Evolutionary conservation across 108 stramenopile species (phyloP).

Genomic region (Seminavis robusta): DNA sequence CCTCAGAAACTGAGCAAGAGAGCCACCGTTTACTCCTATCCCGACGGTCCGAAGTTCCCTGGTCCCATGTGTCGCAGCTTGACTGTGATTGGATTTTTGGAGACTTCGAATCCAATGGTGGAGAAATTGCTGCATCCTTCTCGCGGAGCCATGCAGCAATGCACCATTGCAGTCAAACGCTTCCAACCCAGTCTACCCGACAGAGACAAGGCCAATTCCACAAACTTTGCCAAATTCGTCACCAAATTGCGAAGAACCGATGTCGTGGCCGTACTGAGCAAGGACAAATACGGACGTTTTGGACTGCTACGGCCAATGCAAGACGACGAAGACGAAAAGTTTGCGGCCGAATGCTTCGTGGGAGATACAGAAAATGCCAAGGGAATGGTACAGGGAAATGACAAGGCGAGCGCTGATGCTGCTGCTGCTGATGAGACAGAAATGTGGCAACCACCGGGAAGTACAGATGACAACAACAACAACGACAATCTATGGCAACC

Average conservation of each 20-base stretch:
- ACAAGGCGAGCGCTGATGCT: conserved; percentile 2
- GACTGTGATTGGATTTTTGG: no score
- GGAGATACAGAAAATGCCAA: conserved; percentile 19
- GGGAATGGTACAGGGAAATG: conserved; percentile 6
- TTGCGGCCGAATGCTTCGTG: neutral
- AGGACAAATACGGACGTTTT: conserved; percentile 62
- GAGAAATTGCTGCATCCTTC: no score
- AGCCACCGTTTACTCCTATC: no score
- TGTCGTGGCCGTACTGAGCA: conserved; percentile 52
- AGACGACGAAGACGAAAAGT: neutral
- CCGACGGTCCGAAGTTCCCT: no score
- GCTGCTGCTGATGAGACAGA: no score
- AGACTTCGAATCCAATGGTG: no score
- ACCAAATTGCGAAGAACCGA: conserved; percentile 23
- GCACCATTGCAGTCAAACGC: no score
- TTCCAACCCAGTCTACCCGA: no score
- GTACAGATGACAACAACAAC: neutral
- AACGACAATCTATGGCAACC: conserved; percentile 25
- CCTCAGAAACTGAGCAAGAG: no score
- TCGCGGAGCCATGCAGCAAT: no score
- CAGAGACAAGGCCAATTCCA: conserved; percentile 51
- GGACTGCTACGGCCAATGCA: conserved; percentile 51
- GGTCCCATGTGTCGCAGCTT: no score
- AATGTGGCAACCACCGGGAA: conserved; percentile 3
- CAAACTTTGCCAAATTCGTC: conserved; percentile 47